phyloP scores from a whole-genome alignment of 179 eudicot genomes.

The Camellia oleifera region DNA sequence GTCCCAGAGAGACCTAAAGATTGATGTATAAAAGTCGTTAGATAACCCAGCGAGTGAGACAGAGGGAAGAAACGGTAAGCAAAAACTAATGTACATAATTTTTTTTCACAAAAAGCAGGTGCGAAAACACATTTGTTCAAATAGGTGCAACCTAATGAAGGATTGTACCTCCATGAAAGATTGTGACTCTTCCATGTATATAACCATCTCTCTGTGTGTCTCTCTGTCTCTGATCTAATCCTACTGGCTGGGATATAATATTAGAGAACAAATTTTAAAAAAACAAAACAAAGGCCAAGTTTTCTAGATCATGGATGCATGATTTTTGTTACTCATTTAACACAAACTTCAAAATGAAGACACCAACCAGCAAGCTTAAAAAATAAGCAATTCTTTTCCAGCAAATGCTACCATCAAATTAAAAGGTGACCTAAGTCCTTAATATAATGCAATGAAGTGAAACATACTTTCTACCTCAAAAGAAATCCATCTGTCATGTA shows the following conservation, averaged over 20 bases:
- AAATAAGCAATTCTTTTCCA: background rate
- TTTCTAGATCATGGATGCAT: background rate
- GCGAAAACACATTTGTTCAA: too few relatives aligned
- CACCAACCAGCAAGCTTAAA: background rate
- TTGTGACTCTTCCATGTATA: background rate
- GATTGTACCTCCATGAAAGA: too few relatives aligned
- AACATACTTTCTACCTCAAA: conserved; percentile 50
- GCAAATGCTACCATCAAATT: background rate
- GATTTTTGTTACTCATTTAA: background rate
- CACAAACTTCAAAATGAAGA: background rate
- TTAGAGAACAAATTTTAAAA: background rate
- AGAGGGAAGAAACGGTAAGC: too few relatives aligned
- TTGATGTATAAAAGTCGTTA: too few relatives aligned
- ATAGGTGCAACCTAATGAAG: too few relatives aligned
- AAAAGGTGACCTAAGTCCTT: background rate
- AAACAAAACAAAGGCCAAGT: background rate
- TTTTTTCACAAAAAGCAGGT: too few relatives aligned
- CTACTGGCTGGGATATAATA: background rate
- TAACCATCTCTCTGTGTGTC: background rate
- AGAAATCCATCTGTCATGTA: conserved; percentile 98
- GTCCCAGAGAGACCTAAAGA: too few relatives aligned
- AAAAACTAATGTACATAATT: too few relatives aligned
- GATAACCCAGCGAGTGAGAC: too few relatives aligned
- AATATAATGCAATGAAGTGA: background rate
- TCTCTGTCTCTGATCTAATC: background rate